Conservation (phyloP, 2,329 filamentous ascomycete genomes). For the Graphilbum fragrans region DNA sequence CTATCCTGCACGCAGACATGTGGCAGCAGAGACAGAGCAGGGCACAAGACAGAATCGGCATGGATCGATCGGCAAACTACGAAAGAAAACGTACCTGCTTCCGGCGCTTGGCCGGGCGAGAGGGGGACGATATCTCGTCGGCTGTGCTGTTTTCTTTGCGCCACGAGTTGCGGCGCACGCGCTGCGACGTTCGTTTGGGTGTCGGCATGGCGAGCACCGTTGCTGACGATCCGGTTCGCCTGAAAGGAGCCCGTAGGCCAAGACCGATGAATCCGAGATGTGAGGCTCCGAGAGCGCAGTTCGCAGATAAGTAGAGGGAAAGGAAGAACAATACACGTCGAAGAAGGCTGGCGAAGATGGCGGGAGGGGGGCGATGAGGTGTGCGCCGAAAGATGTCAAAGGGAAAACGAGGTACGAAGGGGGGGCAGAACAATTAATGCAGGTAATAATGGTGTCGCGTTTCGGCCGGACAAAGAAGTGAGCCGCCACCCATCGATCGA, state of each 20-base stretch:
- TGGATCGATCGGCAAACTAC: too few species aligned
- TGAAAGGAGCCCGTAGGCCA: too few species aligned
- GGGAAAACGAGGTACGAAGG: neutral
- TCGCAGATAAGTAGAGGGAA: too few species aligned
- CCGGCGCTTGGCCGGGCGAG: slow-evolving; percentile 50
- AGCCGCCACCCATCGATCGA: too few species aligned
- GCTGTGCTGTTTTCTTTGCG: slow-evolving; percentile 17
- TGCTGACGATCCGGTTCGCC: too few species aligned
- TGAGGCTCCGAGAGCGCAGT: too few species aligned
- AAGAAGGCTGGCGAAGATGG: too few species aligned
- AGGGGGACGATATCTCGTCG: slow-evolving; percentile 42
- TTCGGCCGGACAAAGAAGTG: neutral
- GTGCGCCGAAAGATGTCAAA: neutral
- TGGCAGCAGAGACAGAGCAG: neutral
- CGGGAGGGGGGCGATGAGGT: too few species aligned
- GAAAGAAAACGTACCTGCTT: slow-evolving; percentile 34
- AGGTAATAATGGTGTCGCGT: neutral
- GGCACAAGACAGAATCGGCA: neutral
- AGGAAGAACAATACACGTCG: too few species aligned
- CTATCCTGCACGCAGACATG: too few species aligned
- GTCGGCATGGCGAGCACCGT: slow-evolving; percentile 20
- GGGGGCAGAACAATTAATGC: neutral
- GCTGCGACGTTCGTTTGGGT: slow-evolving; percentile 18
- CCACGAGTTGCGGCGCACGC: slow-evolving; percentile 17
- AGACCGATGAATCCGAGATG: too few species aligned